phyloP scores from a whole-genome alignment of 2,329 filamentous ascomycete species.

The Colletotrichum sojae region DNA sequence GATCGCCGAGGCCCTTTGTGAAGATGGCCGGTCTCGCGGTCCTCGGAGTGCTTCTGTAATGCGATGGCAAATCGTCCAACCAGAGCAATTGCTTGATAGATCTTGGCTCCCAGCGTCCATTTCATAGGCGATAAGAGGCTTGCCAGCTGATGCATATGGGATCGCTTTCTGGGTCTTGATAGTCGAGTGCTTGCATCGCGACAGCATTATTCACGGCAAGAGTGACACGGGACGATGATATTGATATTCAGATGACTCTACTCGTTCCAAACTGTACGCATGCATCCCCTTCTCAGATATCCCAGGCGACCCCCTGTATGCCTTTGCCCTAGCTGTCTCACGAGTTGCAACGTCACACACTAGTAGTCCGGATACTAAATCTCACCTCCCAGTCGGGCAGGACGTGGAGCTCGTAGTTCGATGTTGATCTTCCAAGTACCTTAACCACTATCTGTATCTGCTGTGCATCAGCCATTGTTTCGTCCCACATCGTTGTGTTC shows the following conservation, averaged over 20 bases:
- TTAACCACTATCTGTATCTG: conserved; percentile 2
- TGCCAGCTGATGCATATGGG: too few relatives aligned
- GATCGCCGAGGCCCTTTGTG: too few relatives aligned
- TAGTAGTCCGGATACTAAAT: conserved; percentile 6
- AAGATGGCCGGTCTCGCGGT: too few relatives aligned
- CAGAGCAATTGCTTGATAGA: too few relatives aligned
- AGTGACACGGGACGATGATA: conserved; percentile 1
- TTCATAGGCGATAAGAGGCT: too few relatives aligned
- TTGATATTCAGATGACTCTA: conserved; percentile 8
- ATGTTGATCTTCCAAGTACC: conserved; percentile 9
- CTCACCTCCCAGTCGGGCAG: conserved; percentile 3
- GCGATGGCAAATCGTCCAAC: too few relatives aligned
- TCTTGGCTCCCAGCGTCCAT: too few relatives aligned
- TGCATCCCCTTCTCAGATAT: neutral
- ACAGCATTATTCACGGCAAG: conserved; percentile 7
- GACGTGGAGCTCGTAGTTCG: conserved; percentile 3
- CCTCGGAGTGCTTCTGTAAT: too few relatives aligned
- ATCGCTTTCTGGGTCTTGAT: conserved; percentile 1
- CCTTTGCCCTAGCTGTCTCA: conserved; percentile 1
- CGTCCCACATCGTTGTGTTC: neutral
- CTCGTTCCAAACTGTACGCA: conserved; percentile 3
- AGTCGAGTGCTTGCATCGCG: neutral
- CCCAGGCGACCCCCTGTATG: neutral
- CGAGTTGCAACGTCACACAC: conserved; percentile 6
- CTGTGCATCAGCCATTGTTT: neutral